phyloP scores from a whole-genome alignment of 805 yeast species.

The Nakazawaea wyomingensis region DNA sequence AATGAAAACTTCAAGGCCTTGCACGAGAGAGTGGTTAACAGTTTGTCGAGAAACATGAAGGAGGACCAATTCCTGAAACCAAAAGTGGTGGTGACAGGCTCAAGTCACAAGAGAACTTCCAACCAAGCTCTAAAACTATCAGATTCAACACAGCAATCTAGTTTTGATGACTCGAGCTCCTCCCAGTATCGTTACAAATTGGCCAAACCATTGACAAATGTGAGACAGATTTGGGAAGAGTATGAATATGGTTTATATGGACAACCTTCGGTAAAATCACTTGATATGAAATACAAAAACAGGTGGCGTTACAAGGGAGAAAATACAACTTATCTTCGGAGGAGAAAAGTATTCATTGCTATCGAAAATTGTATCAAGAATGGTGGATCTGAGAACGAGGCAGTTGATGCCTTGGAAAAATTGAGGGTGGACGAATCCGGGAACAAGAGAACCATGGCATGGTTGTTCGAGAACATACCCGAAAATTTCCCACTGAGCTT shows the following conservation, averaged over 20 bases:
- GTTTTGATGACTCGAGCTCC: not conserved
- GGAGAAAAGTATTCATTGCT: conserved; percentile 50
- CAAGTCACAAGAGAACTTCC: not conserved
- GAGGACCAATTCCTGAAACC: no score
- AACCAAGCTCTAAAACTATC: not conserved
- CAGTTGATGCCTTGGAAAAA: conserved; percentile 9
- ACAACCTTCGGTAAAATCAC: conserved; percentile 45
- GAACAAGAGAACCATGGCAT: conserved; percentile 11
- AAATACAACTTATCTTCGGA: conserved; percentile 45
- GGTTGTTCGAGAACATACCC: conserved; percentile 13
- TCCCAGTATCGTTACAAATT: conserved; percentile 24
- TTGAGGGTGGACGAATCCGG: conserved; percentile 11
- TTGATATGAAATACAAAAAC: conserved; percentile 44
- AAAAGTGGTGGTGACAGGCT: not conserved
- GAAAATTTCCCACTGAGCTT: conserved; percentile 10
- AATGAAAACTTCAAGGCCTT: conserved; percentile 4
- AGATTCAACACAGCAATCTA: not conserved
- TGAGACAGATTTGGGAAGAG: conserved; percentile 52
- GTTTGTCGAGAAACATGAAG: conserved; percentile 3
- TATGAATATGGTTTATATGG: conserved; percentile 46
- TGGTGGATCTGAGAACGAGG: conserved; percentile 8
- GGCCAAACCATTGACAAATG: conserved; percentile 37
- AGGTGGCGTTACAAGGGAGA: conserved; percentile 54
- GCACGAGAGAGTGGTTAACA: not conserved
- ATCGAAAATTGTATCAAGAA: conserved; percentile 30